Evolutionary conservation across 2,329 filamentous ascomycete genomes (phyloP), one percentile per base, ranked within the genome.

Genomic region (Cryphonectria naterciae): DNA sequence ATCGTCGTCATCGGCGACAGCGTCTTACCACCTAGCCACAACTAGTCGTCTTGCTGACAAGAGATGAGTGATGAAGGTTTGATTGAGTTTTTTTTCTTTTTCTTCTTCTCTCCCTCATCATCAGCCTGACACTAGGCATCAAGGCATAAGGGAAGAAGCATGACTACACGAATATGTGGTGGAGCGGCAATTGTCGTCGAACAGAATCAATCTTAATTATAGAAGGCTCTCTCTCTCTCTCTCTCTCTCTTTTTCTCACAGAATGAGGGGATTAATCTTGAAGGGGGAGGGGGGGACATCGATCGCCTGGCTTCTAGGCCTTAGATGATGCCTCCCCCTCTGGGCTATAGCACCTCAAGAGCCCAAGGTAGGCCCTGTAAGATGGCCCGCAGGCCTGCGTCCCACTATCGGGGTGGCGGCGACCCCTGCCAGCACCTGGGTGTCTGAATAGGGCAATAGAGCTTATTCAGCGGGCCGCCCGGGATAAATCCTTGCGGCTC

Each of bases 401-500:
- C 22, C 46, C 46, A 49, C 22, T 8, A 49, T 22, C 7, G 46
- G 46, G 6, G 6, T 11, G 7, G 46, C 46, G 7, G 46, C 22
- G 46, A 11, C 7, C 46, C 46, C 46, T 49, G 46, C 46, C 46
- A 7, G 7, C 10, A 1, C 13, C 25, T 56, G 52, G 1, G 10
- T 56, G 52, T n/a, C 52, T 58, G 25, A 58, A 32, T 58, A 32
- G 25, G 54, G 54, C 13, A 58, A 32, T 32, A 58, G 54, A 58
- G 54, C 54, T 58, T 58, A 58, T 58, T 58, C 54, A 58, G 54
- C 54, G 54, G 54, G 54, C 54, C 54, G 54, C 54, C 7, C 13
- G 54, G 54, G 25, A 58, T 35, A n/a, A 56, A 56, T 56, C 52
- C 52, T 56, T 56, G 52, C 52, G 52, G 52, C 52, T 56, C n/a